A percentile compares a stretch with the other conserved stretches of the same genome.
These are phyloP conservation scores for Elsinoe arachidis DNA, from an alignment of 2,329 filamentous ascomycete species.

Conservation along the genomic window DNA sequence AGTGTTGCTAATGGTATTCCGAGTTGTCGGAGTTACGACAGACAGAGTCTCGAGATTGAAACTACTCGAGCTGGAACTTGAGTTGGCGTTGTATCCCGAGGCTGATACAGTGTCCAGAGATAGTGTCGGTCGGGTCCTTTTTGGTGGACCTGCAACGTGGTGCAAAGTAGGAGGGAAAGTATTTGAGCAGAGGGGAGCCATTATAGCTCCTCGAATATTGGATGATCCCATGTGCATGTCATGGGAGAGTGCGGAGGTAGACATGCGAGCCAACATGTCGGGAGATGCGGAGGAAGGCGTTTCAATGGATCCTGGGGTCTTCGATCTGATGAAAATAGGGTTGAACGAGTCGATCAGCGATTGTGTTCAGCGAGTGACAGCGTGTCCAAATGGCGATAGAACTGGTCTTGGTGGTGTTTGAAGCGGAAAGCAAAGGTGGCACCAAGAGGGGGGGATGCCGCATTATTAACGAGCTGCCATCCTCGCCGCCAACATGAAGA, in stretches of 20 bases:
- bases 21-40: slow-evolving; percentile 50
- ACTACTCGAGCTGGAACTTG: slow-evolving; percentile 22
- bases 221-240: slow-evolving; percentile 16
- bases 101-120: slow-evolving; percentile 49
- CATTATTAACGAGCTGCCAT: slow-evolving; percentile 5
- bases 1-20: slow-evolving; percentile 55
- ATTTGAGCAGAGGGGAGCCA: slow-evolving; percentile 37
- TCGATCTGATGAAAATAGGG: neutral
- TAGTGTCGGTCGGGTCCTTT: slow-evolving; percentile 47
- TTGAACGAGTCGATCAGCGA: neutral
- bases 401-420: neutral
- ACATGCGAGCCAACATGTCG: slow-evolving; percentile 27
- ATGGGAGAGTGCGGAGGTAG: slow-evolving; percentile 19
- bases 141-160: slow-evolving; percentile 19
- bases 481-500: neutral
- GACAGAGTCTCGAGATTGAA: slow-evolving; percentile 46
- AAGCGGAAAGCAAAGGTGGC: slow-evolving; percentile 8
- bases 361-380: neutral
- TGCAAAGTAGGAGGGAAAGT: slow-evolving; percentile 13
- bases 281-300: slow-evolving; percentile 7
- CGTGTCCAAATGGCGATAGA: slow-evolving; percentile 1
- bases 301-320: slow-evolving; percentile 1
- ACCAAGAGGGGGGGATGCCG: slow-evolving; percentile 3
- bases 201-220: slow-evolving; percentile 19
- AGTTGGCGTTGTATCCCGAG: slow-evolving; percentile 15